Evolutionary conservation across 345 rosid species (phyloP), one percentile per base, ranked within the genome.

Genomic region (Populus tremula): DNA sequence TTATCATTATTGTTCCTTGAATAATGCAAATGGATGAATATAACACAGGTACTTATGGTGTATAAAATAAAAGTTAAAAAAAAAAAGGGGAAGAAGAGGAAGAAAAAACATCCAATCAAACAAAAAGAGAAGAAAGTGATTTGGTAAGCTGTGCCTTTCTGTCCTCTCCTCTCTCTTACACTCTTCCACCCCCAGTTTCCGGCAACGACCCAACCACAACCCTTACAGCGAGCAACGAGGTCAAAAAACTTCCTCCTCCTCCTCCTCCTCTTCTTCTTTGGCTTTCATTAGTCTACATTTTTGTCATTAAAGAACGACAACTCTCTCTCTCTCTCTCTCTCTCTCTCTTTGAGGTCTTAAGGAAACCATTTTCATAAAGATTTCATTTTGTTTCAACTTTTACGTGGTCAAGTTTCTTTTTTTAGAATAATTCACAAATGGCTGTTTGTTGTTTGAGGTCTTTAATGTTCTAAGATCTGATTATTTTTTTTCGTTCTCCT

Each of bases 401-500:
- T 29, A 18, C 59, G 8, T 5, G 35, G 36, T 65, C n/a, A 49
- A 41, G 66, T 75, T 66, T 23, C 65, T 27, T 27, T 20, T 63
- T 41, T 74, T 36, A 49, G 50, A 39, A 17, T 9, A 12, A 62
- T 16, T 14, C 59, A 6, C 23, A 64, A 66, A 66, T 56, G 25
- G 27, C 5, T 56, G 29, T 56, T 56, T n/a, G 80, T 27, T 61
- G 49, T 70, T 62, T 23, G 11, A 18, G 12, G 59, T 45, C 50
- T 64, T 71, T 59, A 38, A 29, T 45, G 69, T 18, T 70, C 66
- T 64, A 65, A 72, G 67, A 72, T 78, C 81, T 72, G 80, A 77
- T 8, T n/a, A 21, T 25, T 56, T 9, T n/a, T 56, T 56, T 54
- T 4, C 27, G 11, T 56, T 56, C 59, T 56, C 63, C 63, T 3